Evolutionary conservation across 78 protist species (phyloP).

Genomic region (Pigoraptor vietnamica): DNA sequence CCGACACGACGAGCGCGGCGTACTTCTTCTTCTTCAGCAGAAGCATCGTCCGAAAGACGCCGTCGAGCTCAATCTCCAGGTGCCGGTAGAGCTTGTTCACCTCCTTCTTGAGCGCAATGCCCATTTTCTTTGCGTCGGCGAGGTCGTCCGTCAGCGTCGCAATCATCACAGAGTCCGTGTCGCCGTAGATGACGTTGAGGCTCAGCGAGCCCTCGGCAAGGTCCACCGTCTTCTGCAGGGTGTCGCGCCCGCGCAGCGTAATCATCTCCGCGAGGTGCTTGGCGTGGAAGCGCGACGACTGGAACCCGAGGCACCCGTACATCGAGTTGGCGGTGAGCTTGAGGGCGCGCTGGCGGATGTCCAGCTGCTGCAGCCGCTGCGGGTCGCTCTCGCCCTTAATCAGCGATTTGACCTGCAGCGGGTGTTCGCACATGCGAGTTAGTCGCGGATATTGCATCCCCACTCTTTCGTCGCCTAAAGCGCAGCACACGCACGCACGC

Average conservation of each 20-base stretch:
- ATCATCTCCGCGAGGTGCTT: conserved; percentile 91
- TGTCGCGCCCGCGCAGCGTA: conserved; percentile 89
- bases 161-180: conserved; percentile 98
- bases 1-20: conserved; percentile 74
- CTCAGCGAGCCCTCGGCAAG: conserved; percentile 5
- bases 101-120: conserved; percentile 51
- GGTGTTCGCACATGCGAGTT: not conserved
- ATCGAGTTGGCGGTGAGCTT: conserved; percentile 93
- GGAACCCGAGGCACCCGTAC: conserved; percentile 98
- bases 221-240: conserved; percentile 58
- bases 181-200: conserved; percentile 97
- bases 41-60: conserved; percentile 83
- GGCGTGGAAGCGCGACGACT: conserved; percentile 90
- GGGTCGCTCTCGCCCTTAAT: conserved; percentile 37
- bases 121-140: conserved; percentile 67
- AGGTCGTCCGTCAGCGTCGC: conserved; percentile 56
- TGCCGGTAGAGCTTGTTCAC: conserved; percentile 74
- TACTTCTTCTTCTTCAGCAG: conserved; percentile 97
- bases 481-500: not conserved
- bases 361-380: conserved; percentile 35
- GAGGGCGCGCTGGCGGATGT: conserved; percentile 75
- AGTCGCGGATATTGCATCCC: too few species aligned
- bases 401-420: conserved; percentile 45
- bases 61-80: conserved; percentile 94
- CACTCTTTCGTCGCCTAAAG: not conserved